Evolutionary conservation across 306 rosid genomes (phyloP), one percentile per base, ranked within the genome.

Genomic region (Crataegus laevigata): DNA sequence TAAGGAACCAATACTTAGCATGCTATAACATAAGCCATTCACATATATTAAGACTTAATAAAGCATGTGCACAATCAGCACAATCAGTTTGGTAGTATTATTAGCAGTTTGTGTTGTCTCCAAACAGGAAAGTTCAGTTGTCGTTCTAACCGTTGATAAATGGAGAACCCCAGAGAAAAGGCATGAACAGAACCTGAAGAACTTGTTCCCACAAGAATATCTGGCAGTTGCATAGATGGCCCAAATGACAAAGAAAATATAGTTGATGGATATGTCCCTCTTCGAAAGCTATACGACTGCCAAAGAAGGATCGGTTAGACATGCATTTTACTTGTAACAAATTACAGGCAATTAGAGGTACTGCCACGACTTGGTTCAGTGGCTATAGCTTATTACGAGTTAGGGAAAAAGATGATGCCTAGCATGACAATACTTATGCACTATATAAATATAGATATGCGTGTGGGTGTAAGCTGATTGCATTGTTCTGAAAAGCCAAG

Each of bases 281-380:
- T 94, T 68, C 97, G 96, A 82, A 94, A 91, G 82, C 98, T 91
- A 77, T 84, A 91, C 61, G 96, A 91, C 98, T 94, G 88, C 77
- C 42, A 66, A 82, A 73, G 71, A 71, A 68, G n/a, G 58, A 75
- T 59, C 50, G n/a, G 76, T 87, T 62, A 62, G 79, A 85, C 82
- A 51, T 77, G 81, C 66, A 64, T 79, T 32, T 38, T 3, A 57
- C 14, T 61, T 72, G 76, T 25, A 70, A 58, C 32, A 61, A 28
- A 40, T 8, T 21, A 77, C 60, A 68, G 71, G 32, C 73, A 54
- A 28, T 75, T 10, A 45, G 52, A 54, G 66, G 52, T 57, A 71
- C 52, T 36, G 11, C 38, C 24, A 72, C 36, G 0, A 32, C 21
- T 55, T 30, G 47, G 34, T 21, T 55, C 32, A 47, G 59, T 14